These are phyloP conservation scores for Oryza meridionalis DNA, from an alignment of 176 grass and related monocot genomes.

Conservation along the genomic window DNA sequence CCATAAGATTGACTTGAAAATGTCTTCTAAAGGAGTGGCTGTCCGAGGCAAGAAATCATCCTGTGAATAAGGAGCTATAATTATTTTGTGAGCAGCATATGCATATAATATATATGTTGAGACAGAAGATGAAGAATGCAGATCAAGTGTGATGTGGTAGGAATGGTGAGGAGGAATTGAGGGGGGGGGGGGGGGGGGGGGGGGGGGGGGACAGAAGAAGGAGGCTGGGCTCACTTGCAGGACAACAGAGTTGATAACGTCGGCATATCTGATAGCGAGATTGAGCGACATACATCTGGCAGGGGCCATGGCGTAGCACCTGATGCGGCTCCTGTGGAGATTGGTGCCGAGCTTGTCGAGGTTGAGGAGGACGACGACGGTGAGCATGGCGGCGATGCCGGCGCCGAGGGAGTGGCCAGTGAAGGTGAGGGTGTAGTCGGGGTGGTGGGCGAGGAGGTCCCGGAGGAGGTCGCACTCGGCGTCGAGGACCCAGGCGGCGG, in stretches of 20 bases:
- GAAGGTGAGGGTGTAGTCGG: conserved; percentile 77
- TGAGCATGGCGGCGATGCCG: conserved; percentile 75
- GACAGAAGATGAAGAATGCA: background rate
- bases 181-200: too few relatives aligned
- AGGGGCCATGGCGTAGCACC: conserved; percentile 80
- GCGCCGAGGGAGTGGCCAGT: conserved; percentile 77
- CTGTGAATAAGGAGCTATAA: conserved; percentile 44
- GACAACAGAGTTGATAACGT: conserved; percentile 89
- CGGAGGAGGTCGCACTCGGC: conserved; percentile 65
- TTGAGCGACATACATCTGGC: conserved; percentile 94
- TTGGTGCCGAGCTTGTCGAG: conserved; percentile 66
- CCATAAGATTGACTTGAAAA: conserved; percentile 98
- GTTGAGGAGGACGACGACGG: conserved; percentile 76
- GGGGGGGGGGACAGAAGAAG: background rate
- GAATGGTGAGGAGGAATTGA: background rate
- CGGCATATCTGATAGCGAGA: conserved; percentile 84
- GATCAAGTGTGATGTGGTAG: background rate
- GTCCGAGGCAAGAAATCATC: conserved; percentile 96
- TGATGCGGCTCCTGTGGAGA: conserved; percentile 52
- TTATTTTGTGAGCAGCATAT: conserved; percentile 15
- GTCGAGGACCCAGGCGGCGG: conserved; percentile 79
- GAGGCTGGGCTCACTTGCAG: conserved; percentile 55
- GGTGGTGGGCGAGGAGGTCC: conserved; percentile 60
- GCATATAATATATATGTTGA: background rate
- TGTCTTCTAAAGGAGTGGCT: conserved; percentile 86